A percentile compares a stretch with the other conserved stretches of the same genome.
These are phyloP conservation scores for Niebla homalea DNA, from an alignment of 495 filamentous ascomycete genomes.

Conservation along the genomic window DNA sequence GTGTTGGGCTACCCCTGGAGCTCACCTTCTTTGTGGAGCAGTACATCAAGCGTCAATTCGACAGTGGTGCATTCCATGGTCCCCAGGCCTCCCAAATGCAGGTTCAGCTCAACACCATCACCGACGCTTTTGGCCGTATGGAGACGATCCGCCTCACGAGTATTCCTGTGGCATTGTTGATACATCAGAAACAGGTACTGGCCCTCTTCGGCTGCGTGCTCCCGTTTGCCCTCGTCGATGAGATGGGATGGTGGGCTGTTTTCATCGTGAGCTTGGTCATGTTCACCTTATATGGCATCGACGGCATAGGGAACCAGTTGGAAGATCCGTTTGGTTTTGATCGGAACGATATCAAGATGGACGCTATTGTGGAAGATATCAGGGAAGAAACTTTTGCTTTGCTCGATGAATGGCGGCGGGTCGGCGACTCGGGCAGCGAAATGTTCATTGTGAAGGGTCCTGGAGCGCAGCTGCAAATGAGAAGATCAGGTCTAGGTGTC, in stretches of 20 bases:
- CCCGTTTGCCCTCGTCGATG: constrained; percentile 59
- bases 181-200: constrained; percentile 66
- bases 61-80: constrained; percentile 45
- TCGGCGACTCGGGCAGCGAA: constrained; percentile 15
- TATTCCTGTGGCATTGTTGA: constrained; percentile 65
- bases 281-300: constrained; percentile 64
- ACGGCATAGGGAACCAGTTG: constrained; percentile 58
- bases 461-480: background rate
- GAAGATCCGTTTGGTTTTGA: constrained; percentile 70
- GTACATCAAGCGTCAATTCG: constrained; percentile 51
- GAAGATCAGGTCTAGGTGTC: background rate
- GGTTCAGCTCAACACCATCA: constrained; percentile 45
- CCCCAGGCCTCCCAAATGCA: constrained; percentile 51
- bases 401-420: constrained; percentile 48
- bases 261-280: constrained; percentile 53
- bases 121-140: constrained; percentile 57
- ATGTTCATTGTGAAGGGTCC: constrained; percentile 15
- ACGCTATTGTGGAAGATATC: constrained; percentile 56
- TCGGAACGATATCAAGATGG: constrained; percentile 69
- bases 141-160: constrained; percentile 62
- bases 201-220: constrained; percentile 58
- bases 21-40: constrained; percentile 54
- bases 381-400: constrained; percentile 51
- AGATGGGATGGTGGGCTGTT: constrained; percentile 63
- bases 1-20: constrained; percentile 52